These are phyloP conservation scores for Emmonsiellopsis sp. DNA, from an alignment of 2,329 filamentous ascomycete species.

Conservation along the genomic window DNA sequence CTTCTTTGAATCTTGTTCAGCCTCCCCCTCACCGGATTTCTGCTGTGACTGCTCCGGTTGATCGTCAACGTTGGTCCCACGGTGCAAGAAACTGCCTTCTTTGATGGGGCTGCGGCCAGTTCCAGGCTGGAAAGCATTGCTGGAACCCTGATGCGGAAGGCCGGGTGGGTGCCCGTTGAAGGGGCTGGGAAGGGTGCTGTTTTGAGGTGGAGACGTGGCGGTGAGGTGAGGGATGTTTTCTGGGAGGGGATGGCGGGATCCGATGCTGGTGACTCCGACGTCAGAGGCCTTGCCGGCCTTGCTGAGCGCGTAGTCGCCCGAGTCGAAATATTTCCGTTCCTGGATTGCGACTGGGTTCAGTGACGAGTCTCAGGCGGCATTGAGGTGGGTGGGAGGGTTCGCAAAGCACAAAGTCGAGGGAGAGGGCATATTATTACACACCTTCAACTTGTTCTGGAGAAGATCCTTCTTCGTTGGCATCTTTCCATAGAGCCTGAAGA, in stretches of 20 bases:
- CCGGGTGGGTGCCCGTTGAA: slow-evolving; percentile 25
- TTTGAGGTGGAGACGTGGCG: slow-evolving; percentile 46
- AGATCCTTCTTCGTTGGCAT: slow-evolving; percentile 93
- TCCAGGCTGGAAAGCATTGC: slow-evolving; percentile 28
- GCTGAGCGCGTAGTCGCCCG: slow-evolving; percentile 89
- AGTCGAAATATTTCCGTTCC: slow-evolving; percentile 98
- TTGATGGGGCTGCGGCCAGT: slow-evolving; percentile 68
- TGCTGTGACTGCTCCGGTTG: slow-evolving; percentile 16
- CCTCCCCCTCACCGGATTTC: slow-evolving; percentile 40
- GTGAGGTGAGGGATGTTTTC: slow-evolving; percentile 90
- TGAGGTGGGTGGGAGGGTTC: not conserved
- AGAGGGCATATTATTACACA: slow-evolving; percentile 19
- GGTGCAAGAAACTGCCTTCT: slow-evolving; percentile 77
- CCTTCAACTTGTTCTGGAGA: slow-evolving; percentile 94
- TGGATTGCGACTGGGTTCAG: slow-evolving; percentile 18
- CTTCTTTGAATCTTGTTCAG: slow-evolving; percentile 33
- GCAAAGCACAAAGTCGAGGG: not conserved
- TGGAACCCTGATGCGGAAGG: slow-evolving; percentile 3
- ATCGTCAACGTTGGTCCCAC: slow-evolving; percentile 62
- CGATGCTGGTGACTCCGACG: slow-evolving; percentile 85
- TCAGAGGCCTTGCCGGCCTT: slow-evolving; percentile 95
- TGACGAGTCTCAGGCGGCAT: not conserved
- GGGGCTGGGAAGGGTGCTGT: slow-evolving; percentile 13
- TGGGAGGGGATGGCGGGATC: slow-evolving; percentile 86
- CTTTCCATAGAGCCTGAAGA: slow-evolving; percentile 96